Conservation (phyloP, 345 rosid species). For the Garcia nutans region DNA sequence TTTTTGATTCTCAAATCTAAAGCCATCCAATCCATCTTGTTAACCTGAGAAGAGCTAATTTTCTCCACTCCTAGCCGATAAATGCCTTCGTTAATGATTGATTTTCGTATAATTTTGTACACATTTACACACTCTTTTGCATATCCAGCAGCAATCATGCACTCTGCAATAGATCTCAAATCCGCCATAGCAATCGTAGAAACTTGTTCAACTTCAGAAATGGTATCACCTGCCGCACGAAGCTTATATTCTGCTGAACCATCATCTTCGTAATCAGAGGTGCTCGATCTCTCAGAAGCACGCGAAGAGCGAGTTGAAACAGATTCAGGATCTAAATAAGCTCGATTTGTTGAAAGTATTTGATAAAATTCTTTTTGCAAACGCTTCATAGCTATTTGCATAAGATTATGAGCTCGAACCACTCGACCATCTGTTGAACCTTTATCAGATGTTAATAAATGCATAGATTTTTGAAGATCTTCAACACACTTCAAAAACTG, state of each 20-base stretch:
- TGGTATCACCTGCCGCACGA: conserved; percentile 17
- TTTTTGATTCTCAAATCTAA: conserved; percentile 29
- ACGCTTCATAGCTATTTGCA: conserved; percentile 30
- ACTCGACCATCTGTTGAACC: conserved; percentile 14
- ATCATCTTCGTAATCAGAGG: conserved; percentile 23
- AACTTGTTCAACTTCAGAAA: conserved; percentile 26
- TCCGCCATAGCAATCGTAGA: conserved; percentile 27
- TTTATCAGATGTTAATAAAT: conserved; percentile 7
- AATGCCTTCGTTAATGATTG: conserved; percentile 30
- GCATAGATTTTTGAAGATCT: conserved; percentile 25
- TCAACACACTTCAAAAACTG: conserved; percentile 21
- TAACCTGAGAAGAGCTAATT: conserved; percentile 14
- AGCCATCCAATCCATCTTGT: conserved; percentile 25
- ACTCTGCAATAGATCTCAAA: conserved; percentile 30
- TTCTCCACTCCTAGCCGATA: conserved; percentile 31
- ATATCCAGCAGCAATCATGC: conserved; percentile 27
- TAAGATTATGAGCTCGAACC: conserved; percentile 18
- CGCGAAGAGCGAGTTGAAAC: conserved; percentile 27
- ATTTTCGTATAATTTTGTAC: conserved; percentile 26
- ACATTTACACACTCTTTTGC: conserved; percentile 23
- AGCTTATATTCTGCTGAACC: conserved; percentile 14
- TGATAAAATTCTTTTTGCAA: conserved; percentile 30
- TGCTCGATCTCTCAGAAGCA: conserved; percentile 26
- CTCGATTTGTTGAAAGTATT: conserved; percentile 32
- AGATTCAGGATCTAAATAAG: conserved; percentile 31